These are phyloP conservation scores for Colletotrichum kahawae DNA, from an alignment of 2,329 filamentous ascomycete genomes.

Conservation along the genomic window DNA sequence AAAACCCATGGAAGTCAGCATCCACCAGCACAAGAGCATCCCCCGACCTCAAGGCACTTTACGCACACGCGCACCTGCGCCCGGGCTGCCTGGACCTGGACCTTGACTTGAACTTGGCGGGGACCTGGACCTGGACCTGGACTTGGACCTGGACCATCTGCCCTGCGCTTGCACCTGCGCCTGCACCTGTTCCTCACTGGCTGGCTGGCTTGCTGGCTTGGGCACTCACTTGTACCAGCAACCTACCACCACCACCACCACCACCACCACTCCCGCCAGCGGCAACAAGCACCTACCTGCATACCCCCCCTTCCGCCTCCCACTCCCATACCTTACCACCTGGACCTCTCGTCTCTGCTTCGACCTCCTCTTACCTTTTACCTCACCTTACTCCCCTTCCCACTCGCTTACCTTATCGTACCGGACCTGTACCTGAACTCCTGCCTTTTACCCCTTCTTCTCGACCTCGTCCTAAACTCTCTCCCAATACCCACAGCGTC, in stretches of 20 bases:
- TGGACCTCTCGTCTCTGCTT: neutral
- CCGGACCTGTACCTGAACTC: neutral
- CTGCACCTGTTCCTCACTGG: neutral
- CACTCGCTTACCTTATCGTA: constrained; percentile 4
- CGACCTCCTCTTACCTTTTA: neutral
- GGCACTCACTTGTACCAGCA: neutral
- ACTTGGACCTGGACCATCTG: neutral
- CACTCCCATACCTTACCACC: neutral
- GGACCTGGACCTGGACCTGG: constrained; percentile 1
- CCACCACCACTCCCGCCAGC: neutral
- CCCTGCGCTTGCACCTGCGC: neutral
- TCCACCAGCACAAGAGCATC: neutral
- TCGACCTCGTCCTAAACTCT: neutral
- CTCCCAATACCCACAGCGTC: neutral
- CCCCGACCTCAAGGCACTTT: neutral
- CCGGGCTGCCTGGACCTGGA: constrained; percentile 7
- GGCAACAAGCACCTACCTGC: neutral
- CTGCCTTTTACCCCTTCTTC: neutral
- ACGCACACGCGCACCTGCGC: constrained; percentile 4
- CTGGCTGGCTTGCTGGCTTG: neutral
- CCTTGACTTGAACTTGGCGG: neutral
- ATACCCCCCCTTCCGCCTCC: neutral
- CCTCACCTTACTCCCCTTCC: constrained; percentile 10
- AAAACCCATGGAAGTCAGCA: neutral
- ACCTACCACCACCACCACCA: neutral